phyloP scores from a whole-genome alignment of 768 basidiomycete genomes.

The Leccinum imitatum region DNA sequence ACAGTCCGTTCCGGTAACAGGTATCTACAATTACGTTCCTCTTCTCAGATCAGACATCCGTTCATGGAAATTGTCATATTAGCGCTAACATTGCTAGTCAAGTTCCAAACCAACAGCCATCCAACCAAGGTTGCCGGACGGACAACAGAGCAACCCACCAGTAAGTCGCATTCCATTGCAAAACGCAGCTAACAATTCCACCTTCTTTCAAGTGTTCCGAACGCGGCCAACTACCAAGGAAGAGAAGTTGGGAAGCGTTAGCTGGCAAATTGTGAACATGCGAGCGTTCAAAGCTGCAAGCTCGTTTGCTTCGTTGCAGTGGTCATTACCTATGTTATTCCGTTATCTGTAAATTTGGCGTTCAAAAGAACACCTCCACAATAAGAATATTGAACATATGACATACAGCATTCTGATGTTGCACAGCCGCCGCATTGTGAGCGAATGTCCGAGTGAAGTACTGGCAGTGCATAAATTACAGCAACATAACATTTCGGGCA shows the following conservation, averaged over 20 bases:
- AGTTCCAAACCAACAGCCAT: background rate
- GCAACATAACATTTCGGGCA: no score
- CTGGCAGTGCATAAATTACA: background rate
- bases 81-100: background rate
- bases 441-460: no score
- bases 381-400: background rate
- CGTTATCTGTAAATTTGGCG: background rate
- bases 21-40: slow-evolving; percentile 3
- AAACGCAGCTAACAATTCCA: background rate
- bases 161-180: slow-evolving; percentile 9
- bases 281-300: background rate
- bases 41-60: background rate
- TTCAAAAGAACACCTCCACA: background rate
- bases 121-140: background rate
- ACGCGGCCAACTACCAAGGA: background rate
- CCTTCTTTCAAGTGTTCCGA: background rate
- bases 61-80: background rate
- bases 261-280: background rate
- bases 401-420: background rate
- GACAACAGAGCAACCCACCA: background rate
- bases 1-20: background rate
- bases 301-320: background rate
- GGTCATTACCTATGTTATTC: background rate
- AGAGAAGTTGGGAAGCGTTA: background rate
- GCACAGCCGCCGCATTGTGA: background rate